These are phyloP conservation scores for Gracilaria domingensis DNA, from an alignment of 23 red algal genomes.

Conservation along the genomic window DNA sequence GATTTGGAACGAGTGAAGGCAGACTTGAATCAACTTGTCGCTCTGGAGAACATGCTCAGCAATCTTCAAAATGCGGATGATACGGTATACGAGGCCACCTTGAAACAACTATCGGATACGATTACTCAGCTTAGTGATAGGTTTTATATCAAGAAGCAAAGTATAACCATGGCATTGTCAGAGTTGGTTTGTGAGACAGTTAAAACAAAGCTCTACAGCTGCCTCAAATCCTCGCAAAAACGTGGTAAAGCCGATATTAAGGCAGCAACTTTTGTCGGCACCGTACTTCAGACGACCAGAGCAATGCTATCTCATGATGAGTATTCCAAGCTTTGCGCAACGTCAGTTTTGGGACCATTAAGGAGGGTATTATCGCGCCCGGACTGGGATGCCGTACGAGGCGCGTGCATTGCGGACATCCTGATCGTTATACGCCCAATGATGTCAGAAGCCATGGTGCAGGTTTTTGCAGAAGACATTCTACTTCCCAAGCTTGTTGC, in stretches of 20 bases:
- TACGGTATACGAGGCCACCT: neutral
- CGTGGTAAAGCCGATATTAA: constrained; percentile 8
- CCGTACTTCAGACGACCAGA: neutral
- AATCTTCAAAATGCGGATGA: neutral
- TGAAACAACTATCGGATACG: constrained; percentile 1
- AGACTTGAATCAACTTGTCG: constrained; percentile 6
- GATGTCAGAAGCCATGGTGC: constrained; percentile 21
- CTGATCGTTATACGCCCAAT: constrained; percentile 10
- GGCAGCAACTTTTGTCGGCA: constrained; percentile 7
- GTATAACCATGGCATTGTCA: neutral
- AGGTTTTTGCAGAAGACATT: constrained; percentile 53
- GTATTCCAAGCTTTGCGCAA: constrained; percentile 22
- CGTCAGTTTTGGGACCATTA: constrained; percentile 20
- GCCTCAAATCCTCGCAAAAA: constrained; percentile 23
- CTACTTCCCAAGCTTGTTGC: constrained; percentile 43
- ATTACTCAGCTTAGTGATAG: neutral
- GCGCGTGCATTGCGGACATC: constrained; percentile 49
- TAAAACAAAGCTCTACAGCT: neutral
- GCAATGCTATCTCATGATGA: constrained; percentile 20
- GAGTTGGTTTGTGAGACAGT: constrained; percentile 6
- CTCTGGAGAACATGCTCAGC: neutral
- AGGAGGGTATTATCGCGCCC: constrained; percentile 18
- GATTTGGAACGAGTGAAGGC: constrained; percentile 9
- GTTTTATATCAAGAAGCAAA: constrained; percentile 4
- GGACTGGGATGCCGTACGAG: constrained; percentile 56